Percentiles rank a stretch among this genome's conserved stretches.
Evolutionary conservation across 2,329 filamentous ascomycete genomes (phyloP).

Genomic region (Phialophora tarda): DNA sequence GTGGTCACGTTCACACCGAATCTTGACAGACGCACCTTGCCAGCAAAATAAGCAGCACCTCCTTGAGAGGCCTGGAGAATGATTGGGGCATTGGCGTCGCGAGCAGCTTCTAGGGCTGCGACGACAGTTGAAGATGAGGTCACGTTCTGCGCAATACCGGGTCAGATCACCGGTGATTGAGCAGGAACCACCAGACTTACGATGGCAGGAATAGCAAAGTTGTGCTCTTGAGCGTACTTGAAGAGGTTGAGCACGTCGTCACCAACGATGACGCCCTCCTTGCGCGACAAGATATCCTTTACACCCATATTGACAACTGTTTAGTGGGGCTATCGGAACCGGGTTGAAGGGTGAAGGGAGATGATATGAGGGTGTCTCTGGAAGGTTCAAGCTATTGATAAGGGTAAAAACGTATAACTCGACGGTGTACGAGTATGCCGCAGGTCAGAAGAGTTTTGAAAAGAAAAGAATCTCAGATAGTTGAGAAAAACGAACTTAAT

Average conservation of each 20-base stretch:
- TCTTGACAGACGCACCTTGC: constrained; percentile 64
- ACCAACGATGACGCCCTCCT: constrained; percentile 70
- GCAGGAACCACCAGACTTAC: constrained; percentile 48
- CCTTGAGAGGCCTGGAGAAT: constrained; percentile 94
- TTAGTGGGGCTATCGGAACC: constrained; percentile 16
- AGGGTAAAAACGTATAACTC: background rate
- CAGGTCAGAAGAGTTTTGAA: constrained; percentile 2
- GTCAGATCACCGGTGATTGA: constrained; percentile 19
- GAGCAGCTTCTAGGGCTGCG: constrained; percentile 89
- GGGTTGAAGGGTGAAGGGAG: background rate
- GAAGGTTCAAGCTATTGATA: constrained; percentile 6
- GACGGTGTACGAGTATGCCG: background rate
- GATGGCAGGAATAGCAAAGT: constrained; percentile 87
- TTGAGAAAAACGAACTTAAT: constrained; percentile 5
- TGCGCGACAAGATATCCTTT: constrained; percentile 64
- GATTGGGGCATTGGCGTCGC: constrained; percentile 87
- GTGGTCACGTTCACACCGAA: background rate
- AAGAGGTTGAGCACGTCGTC: constrained; percentile 75
- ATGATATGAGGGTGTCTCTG: constrained; percentile 1
- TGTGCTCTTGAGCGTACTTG: constrained; percentile 84
- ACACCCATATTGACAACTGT: constrained; percentile 44
- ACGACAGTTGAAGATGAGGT: constrained; percentile 90
- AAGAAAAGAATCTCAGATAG: constrained; percentile 17
- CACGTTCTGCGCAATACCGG: constrained; percentile 66
- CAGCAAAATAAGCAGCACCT: constrained; percentile 89